Evolutionary conservation across 345 rosid genomes (phyloP), one percentile per base, ranked within the genome.

Genomic region (Raphanus sativus): DNA sequence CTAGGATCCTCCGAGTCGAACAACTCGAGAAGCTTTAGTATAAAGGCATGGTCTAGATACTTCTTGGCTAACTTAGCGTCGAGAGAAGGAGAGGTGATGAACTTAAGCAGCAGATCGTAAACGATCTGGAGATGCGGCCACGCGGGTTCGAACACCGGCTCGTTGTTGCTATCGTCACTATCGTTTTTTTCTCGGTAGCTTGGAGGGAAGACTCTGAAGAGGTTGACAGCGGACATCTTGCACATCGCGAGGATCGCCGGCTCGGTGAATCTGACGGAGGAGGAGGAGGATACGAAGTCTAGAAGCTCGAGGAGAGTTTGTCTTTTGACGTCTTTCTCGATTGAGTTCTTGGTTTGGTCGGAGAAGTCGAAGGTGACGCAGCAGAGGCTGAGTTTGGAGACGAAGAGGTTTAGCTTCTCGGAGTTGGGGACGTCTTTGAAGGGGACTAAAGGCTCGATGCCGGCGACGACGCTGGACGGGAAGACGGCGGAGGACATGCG

Each of bases 91-190:
- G 93, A 90, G 13, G 83, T 89, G 12, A 93, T 85, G 36, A 90
- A 93, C 82, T 87, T 93, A 28, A 89, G 91, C 77, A 93, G 65
- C 82, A 93, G 69, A 68, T 93, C 98, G 56, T 90, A 93, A 60
- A 93, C 92, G 67, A 89, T 88, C 56, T 93, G 94, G 82, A 93
- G 82, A 85, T 93, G 98, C 7, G 93, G 90, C 98, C 98, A 93
- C 1, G 94, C 86, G 15, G 98, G 94, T 78, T 91, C 94, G 8
- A 92, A 89, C 85, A 83, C 77, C 0, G 92, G 97, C 59, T 93
- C 97, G 24, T 89, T 93, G 30, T 4, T 28, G 4, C 3, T 3
- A 33, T 86, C 90, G 82, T 86, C 88, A 38, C 13, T 3, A 30
- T 90, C 91, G 63, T 87, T 86, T 38, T 4, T 38, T 63, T 89